These are phyloP conservation scores for Stephania japonica DNA, from an alignment of 164 flowering plant genomes.

Conservation along the genomic window DNA sequence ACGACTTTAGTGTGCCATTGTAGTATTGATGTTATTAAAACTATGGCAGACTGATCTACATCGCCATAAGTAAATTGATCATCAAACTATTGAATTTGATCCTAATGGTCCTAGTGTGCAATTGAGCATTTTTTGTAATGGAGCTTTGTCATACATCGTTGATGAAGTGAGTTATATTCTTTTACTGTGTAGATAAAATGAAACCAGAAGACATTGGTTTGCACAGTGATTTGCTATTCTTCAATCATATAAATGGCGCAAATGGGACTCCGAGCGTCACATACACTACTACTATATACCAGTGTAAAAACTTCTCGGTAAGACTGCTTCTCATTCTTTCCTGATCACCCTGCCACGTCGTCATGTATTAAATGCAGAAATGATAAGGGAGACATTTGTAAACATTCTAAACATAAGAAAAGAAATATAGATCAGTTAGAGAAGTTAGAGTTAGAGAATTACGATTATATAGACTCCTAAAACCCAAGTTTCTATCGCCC, in stretches of 20 bases:
- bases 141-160: background rate
- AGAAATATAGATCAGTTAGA: too few relatives aligned
- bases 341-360: background rate
- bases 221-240: slow-evolving; percentile 41
- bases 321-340: slow-evolving; percentile 10
- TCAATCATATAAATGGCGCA: slow-evolving; percentile 25
- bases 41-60: background rate
- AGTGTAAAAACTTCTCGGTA: slow-evolving; percentile 68
- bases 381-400: too few relatives aligned
- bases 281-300: slow-evolving; percentile 57
- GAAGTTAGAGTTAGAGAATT: too few relatives aligned
- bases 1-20: background rate
- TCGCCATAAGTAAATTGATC: background rate
- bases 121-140: background rate
- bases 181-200: slow-evolving; percentile 44
- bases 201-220: slow-evolving; percentile 75
- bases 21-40: background rate
- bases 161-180: background rate
- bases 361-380: too few relatives aligned
- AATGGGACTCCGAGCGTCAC: slow-evolving; percentile 42
- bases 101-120: background rate
- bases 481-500: too few relatives aligned
- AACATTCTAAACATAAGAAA: too few relatives aligned
- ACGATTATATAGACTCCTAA: too few relatives aligned
- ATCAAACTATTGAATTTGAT: background rate